phyloP scores from a whole-genome alignment of 2,329 filamentous ascomycete genomes.

The Escovopsis sp. region DNA sequence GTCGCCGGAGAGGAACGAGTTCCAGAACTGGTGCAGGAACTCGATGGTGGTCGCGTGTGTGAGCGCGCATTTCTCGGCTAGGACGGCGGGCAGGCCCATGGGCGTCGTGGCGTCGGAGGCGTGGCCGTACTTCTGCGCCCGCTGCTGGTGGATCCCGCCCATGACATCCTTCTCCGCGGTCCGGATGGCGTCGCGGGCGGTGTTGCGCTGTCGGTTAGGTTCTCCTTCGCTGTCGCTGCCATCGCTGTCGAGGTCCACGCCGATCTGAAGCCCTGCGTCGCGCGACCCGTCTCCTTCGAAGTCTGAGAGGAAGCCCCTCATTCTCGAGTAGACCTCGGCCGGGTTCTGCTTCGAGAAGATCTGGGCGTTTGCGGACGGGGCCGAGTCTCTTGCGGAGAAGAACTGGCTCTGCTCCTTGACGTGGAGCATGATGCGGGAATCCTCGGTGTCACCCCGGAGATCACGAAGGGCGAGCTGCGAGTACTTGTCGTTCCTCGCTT shows the following conservation, averaged over 20 bases:
- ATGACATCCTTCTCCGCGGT: conserved; percentile 53
- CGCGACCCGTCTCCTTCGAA: conserved; percentile 33
- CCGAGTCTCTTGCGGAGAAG: conserved; percentile 48
- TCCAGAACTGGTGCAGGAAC: conserved; percentile 97
- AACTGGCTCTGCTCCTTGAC: conserved; percentile 79
- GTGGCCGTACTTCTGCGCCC: conserved; percentile 41
- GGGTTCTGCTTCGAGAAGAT: conserved; percentile 58
- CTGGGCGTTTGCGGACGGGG: conserved; percentile 27
- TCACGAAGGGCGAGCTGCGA: conserved; percentile 66
- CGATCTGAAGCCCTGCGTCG: conserved; percentile 45
- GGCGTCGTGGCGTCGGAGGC: conserved; percentile 31
- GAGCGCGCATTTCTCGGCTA: conserved; percentile 43
- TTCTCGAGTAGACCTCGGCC: conserved; percentile 46
- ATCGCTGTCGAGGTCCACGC: conserved; percentile 55
- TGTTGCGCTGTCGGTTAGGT: conserved; percentile 43
- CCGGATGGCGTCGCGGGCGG: conserved; percentile 51
- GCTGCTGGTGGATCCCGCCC: conserved; percentile 46
- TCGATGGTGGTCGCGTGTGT: conserved; percentile 91
- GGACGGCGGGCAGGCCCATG: conserved; percentile 39
- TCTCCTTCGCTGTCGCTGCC: conserved; percentile 55
- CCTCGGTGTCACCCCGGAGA: conserved; percentile 57
- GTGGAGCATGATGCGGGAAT: conserved; percentile 69
- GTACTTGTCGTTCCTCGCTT: conserved; percentile 57
- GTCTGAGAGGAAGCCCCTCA: conserved; percentile 47
- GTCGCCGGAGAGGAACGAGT: conserved; percentile 78